Base-by-base conservation (phyloP, 2,329 filamentous ascomycete genomes). In the Pezizomycotina sp. region DNA sequence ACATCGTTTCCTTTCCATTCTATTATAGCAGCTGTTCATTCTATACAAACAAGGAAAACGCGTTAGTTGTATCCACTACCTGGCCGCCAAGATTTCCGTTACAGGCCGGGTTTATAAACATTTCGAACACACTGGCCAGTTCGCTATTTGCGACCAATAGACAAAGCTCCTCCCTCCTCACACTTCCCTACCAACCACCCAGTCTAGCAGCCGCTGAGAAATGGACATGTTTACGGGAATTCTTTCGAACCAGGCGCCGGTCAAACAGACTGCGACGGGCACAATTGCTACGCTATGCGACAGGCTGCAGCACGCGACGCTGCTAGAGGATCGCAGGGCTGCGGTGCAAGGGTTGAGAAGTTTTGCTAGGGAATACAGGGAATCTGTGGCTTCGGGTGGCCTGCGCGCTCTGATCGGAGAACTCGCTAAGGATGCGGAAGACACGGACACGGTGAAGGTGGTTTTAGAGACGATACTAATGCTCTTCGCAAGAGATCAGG, bases 291-390 rank as follows among this genome's bases (percentile, higher is more conserved):
- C 84, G 26, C 66, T 95, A 43, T 91, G 83, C 59, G 76, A 75
- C 52, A 79, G 89, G 37, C 70, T 98, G 24, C 73, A 76, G 54
- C 92, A 80, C 48, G 82, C 84, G 27, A 93, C 83, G 1, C 68
- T 98, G 10, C 70, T 98, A 25, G 89, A 98, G 60, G 91, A 98
- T 58, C 77, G 91, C 35, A 75, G 89, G 45, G 84, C 82, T 37
- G 84, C 89, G 28, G 92, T 98, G 30, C 69, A 92, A 19, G 89
- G 89, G 12, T 65, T 98, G 23, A 72, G 91, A 50, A 93, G 84
- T 60, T 95, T 98, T 57, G 82, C 89, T 26, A 95, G 95, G 59
- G 75, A 91, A 44, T 95, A 86, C 52, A 91, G 89, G 23, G 91
- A 91, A 9, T 92, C 84, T 5, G 89, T 98, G 22, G 82, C 91